Evolutionary conservation across 495 filamentous ascomycete genomes (phyloP).

Genomic region (Penicillium maclennaniae): DNA sequence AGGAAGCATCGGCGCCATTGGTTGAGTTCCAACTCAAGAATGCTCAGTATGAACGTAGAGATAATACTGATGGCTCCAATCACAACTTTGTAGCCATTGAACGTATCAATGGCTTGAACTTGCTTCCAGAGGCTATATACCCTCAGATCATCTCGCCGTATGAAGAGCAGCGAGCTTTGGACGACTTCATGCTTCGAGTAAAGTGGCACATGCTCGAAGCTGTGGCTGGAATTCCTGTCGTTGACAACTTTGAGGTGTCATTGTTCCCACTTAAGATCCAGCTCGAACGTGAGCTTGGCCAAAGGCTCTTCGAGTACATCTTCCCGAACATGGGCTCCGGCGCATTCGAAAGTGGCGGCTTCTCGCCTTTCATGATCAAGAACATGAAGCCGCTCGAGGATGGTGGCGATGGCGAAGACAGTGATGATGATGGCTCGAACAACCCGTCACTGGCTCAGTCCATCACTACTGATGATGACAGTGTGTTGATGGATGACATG

Average conservation of each 20-base stretch:
- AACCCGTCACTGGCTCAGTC: conserved; percentile 25
- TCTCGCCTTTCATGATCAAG: conserved; percentile 80
- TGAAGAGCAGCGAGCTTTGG: conserved; percentile 55
- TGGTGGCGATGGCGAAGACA: conserved; percentile 54
- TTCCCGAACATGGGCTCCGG: conserved; percentile 75
- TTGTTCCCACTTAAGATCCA: conserved; percentile 92
- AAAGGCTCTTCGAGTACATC: conserved; percentile 95
- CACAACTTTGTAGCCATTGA: conserved; percentile 86
- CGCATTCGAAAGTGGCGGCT: conserved; percentile 57
- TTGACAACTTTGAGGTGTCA: conserved; percentile 95
- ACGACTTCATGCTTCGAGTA: conserved; percentile 79
- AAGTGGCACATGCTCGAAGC: conserved; percentile 98
- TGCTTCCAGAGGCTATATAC: conserved; percentile 86
- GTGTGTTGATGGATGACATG: conserved; percentile 34
- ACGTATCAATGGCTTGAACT: conserved; percentile 77
- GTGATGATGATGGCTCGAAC: conserved; percentile 34
- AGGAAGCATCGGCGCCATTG: conserved; percentile 79
- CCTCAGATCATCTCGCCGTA: conserved; percentile 94
- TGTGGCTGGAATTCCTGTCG: conserved; percentile 94
- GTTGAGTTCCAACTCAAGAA: conserved; percentile 89
- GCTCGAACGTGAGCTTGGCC: conserved; percentile 87
- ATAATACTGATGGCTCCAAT: conserved; percentile 95
- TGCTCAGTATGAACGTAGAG: conserved; percentile 86
- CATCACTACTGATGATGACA: conserved; percentile 26
- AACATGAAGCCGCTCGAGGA: conserved; percentile 56